Percentiles rank a stretch among this genome's conserved stretches.
These are phyloP conservation scores for Neoarthrinium moseri DNA, from an alignment of 2,329 filamentous ascomycete species.

Conservation along the genomic window DNA sequence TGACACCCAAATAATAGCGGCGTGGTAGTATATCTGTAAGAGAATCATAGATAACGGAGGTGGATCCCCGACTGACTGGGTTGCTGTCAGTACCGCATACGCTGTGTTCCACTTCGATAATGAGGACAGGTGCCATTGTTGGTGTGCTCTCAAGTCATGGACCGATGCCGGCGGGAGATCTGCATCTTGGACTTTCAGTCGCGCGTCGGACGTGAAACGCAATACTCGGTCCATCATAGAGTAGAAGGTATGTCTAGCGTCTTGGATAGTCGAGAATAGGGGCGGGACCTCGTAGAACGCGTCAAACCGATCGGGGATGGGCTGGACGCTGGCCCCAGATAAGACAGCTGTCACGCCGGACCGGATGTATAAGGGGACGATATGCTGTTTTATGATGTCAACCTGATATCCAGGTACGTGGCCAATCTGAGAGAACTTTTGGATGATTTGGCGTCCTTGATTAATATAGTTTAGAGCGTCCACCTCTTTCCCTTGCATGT, in stretches of 20 bases:
- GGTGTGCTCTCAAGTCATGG: not conserved
- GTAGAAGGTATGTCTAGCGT: not conserved
- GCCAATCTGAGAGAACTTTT: not conserved
- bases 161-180: not conserved
- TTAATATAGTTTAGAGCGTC: not conserved
- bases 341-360: not conserved
- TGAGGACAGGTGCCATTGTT: not conserved
- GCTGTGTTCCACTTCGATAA: not conserved
- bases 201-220: not conserved
- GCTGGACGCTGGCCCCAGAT: not conserved
- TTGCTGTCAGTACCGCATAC: not conserved
- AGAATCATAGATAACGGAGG: not conserved
- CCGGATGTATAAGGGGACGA: not conserved
- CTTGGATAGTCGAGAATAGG: not conserved
- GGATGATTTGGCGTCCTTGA: not conserved
- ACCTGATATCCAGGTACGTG: not conserved
- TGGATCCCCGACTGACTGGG: not conserved
- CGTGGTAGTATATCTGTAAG: constrained; percentile 1
- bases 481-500: not conserved
- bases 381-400: not conserved
- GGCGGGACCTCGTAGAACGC: not conserved
- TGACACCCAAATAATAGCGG: not conserved
- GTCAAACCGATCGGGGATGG: not conserved
- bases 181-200: not conserved
- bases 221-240: not conserved